Evolutionary conservation across 345 rosid genomes (phyloP).

Genomic region (Mercurialis annua): DNA sequence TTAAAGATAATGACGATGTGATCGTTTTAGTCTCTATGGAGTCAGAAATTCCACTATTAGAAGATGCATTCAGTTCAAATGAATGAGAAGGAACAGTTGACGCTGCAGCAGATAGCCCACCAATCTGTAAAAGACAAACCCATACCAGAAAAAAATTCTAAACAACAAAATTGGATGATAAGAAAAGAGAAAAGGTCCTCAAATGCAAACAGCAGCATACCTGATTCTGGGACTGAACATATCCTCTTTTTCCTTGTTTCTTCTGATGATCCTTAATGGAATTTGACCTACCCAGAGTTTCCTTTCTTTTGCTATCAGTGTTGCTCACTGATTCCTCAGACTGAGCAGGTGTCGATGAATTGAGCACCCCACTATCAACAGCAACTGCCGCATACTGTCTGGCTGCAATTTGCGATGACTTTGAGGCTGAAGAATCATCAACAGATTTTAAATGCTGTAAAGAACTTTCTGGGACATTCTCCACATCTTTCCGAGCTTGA

Average conservation of each 20-base stretch:
- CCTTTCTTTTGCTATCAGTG: conserved; percentile 37
- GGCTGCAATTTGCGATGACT: conserved; percentile 24
- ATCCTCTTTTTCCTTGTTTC: conserved; percentile 39
- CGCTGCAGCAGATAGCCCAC: conserved; percentile 25
- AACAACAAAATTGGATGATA: not conserved
- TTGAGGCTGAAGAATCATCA: conserved; percentile 31
- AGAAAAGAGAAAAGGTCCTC: not conserved
- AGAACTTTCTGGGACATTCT: conserved; percentile 33
- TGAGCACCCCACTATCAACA: conserved; percentile 20
- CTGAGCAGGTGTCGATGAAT: conserved; percentile 16
- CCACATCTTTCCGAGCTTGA: conserved; percentile 35
- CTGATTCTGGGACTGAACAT: conserved; percentile 41
- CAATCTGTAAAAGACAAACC: conserved; percentile 29
- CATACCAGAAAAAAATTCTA: not conserved
- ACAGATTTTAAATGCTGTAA: conserved; percentile 33
- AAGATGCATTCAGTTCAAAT: conserved; percentile 32
- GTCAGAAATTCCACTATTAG: conserved; percentile 33
- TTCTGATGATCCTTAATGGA: conserved; percentile 53
- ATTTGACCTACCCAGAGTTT: conserved; percentile 44
- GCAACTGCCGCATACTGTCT: conserved; percentile 30
- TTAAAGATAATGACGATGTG: conserved; percentile 18
- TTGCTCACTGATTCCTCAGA: conserved; percentile 32
- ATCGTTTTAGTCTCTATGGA: conserved; percentile 29
- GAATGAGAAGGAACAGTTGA: conserved; percentile 21
- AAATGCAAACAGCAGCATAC: conserved; percentile 26